Evolutionary conservation across 352 stramenopile species (phyloP).

Genomic region (Plasmopara muralis): DNA sequence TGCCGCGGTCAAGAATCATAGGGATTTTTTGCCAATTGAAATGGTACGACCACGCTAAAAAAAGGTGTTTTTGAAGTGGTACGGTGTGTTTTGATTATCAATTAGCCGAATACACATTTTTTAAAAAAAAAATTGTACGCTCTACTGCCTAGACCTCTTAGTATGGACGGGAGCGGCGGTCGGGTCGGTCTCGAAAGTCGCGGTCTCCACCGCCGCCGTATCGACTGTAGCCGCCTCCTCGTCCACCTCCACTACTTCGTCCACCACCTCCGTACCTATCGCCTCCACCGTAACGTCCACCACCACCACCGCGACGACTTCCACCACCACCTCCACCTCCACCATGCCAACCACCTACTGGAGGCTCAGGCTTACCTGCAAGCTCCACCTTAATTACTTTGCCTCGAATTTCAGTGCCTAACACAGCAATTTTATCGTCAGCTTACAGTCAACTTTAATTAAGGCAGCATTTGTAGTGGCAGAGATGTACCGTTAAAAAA

Average conservation of each 20-base stretch:
- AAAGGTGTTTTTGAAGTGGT: no score
- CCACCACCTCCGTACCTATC: constrained; percentile 25
- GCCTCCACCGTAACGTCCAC: constrained; percentile 24
- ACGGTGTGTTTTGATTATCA: no score
- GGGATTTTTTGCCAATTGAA: no score
- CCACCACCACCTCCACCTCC: constrained; percentile 36
- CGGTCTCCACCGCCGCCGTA: constrained; percentile 30
- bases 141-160: constrained; percentile 12
- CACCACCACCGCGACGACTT: constrained; percentile 34
- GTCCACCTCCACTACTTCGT: neutral
- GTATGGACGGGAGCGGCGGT: constrained; percentile 57
- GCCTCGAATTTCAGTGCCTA: constrained; percentile 64
- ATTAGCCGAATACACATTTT: neutral
- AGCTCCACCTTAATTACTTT: constrained; percentile 85
- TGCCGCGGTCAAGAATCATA: no score
- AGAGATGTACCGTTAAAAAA: constrained; percentile 72
- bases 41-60: no score
- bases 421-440: constrained; percentile 1
- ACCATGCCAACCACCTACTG: constrained; percentile 61
- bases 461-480: constrained; percentile 3
- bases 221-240: constrained; percentile 26
- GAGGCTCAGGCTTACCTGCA: constrained; percentile 73
- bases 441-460: constrained; percentile 2
- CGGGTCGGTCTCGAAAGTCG: constrained; percentile 42
- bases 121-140: neutral